These are phyloP conservation scores for Anthracocystis walkeri DNA, from an alignment of 1,284 basidiomycete genomes.

Conservation along the genomic window DNA sequence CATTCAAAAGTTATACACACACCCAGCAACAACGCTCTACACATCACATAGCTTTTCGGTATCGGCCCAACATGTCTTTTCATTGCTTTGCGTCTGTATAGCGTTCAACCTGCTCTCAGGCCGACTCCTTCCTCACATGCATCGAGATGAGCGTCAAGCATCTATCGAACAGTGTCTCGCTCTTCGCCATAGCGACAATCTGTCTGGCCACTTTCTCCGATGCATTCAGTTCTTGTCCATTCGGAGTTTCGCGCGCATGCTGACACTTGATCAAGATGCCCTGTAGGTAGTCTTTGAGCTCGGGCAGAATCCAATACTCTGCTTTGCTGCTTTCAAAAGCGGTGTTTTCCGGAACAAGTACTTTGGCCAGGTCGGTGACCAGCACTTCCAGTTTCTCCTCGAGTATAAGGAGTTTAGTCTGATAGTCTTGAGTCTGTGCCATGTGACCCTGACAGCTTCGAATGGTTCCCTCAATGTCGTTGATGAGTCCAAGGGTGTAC, in stretches of 20 bases:
- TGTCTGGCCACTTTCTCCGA: not conserved
- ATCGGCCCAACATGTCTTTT: no score
- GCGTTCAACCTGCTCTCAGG: not conserved
- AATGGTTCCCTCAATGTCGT: constrained; percentile 5
- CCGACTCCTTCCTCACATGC: not conserved
- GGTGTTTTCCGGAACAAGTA: not conserved
- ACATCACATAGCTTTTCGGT: not conserved
- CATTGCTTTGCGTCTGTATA: not conserved
- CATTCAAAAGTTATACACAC: not conserved
- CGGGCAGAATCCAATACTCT: constrained; percentile 4
- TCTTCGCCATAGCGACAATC: not conserved
- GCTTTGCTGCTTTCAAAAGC: not conserved
- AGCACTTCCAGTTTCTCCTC: constrained; percentile 2
- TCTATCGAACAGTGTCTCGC: constrained; percentile 21
- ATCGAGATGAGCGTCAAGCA: constrained; percentile 25
- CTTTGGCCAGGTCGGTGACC: constrained; percentile 2
- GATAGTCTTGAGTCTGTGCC: not conserved
- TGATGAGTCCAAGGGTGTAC: constrained; percentile 6
- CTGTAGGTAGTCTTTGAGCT: constrained; percentile 16
- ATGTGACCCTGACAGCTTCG: constrained; percentile 9
- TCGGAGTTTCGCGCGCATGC: not conserved
- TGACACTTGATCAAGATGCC: constrained; percentile 10
- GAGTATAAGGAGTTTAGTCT: not conserved
- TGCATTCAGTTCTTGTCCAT: not conserved
- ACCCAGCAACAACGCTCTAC: not conserved